Percentiles rank a stretch among this genome's conserved stretches.
Conservation (phyloP, 2,329 filamentous ascomycete genomes). For the Pseudogymnoascus sp. region DNA sequence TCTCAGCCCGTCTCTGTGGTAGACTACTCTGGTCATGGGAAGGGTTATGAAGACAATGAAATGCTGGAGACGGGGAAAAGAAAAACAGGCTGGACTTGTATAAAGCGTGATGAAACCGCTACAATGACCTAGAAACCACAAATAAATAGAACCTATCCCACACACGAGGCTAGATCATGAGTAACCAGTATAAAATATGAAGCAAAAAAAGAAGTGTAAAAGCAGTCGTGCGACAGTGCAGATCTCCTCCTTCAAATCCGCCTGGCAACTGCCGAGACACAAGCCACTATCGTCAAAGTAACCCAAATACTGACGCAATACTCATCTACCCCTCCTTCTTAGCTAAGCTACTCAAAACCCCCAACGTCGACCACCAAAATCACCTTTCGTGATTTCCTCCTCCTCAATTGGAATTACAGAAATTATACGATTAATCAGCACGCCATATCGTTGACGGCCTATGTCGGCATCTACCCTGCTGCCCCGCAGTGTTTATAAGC, state of each 20-base stretch:
- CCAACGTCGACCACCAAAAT: neutral
- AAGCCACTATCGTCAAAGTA: neutral
- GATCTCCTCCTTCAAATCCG: neutral
- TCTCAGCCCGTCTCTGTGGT: neutral
- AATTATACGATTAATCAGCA: neutral
- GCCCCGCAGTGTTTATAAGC: slow-evolving; percentile 6
- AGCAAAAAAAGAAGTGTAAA: neutral
- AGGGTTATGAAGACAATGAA: neutral
- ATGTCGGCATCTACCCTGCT: neutral
- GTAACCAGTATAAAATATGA: neutral
- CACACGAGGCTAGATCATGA: neutral
- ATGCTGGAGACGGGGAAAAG: neutral
- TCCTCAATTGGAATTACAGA: neutral
- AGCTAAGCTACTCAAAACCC: neutral
- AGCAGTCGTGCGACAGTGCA: neutral
- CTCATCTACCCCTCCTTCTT: neutral
- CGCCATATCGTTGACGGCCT: neutral
- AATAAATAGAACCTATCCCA: slow-evolving; percentile 1
- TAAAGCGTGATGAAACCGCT: slow-evolving; percentile 7
- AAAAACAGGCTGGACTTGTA: slow-evolving; percentile 8
- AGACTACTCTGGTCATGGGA: neutral
- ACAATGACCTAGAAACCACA: slow-evolving; percentile 4
- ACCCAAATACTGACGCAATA: neutral
- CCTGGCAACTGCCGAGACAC: neutral
- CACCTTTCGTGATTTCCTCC: neutral